Base-by-base conservation (phyloP, 805 yeast species). In the Candida ipomoeae region DNA sequence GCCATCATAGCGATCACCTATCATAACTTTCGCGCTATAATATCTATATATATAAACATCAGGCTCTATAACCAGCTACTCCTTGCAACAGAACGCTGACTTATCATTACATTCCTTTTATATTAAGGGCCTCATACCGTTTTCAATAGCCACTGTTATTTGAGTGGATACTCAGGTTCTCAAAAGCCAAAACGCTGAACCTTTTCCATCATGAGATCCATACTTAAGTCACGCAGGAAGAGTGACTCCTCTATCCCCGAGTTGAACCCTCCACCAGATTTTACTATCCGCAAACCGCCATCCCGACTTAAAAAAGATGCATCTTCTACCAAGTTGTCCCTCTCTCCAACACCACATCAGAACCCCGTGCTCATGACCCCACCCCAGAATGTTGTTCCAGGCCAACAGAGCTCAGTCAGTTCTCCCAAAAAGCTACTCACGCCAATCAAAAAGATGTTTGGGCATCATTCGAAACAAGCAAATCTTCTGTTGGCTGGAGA, bases 381-480 rank as follows among this genome's bases (percentile, higher is more conserved):
- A 1, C 60, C 61, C 7, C 53, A 48, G 46, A 36, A 36, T 17
- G 46, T 45, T 10, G n/a, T 48, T 11, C 48, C 49, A 6, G 29
- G 38, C 29, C 51, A 48, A 11, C 52, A 37, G 36, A 46, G 51
- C 32, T 20, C 59, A 10, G 40, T 48, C 39, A 53, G 55, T 48
- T 65, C 74, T 6, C 75, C 75, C 26, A 70, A 70, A 54, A 70
- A 70, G 55, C 57, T 70, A 32, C 56, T 70, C 32, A 64, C 70
- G 1, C 75, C 75, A 1, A 70, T 70, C 15, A 65, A 63, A 53
- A 68, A 69, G 51, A 48, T 70, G 68, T 56, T 59, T 56, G 50
- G 59, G 40, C 55, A 57, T 49, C 61, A 58, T 44, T 29, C 55
- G 14, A 62, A 53, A 42, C 39, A 54, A 14, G 29, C 46, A 5